These are phyloP conservation scores for Cinnamomum chago DNA, from an alignment of 164 flowering plant genomes.

Conservation along the genomic window DNA sequence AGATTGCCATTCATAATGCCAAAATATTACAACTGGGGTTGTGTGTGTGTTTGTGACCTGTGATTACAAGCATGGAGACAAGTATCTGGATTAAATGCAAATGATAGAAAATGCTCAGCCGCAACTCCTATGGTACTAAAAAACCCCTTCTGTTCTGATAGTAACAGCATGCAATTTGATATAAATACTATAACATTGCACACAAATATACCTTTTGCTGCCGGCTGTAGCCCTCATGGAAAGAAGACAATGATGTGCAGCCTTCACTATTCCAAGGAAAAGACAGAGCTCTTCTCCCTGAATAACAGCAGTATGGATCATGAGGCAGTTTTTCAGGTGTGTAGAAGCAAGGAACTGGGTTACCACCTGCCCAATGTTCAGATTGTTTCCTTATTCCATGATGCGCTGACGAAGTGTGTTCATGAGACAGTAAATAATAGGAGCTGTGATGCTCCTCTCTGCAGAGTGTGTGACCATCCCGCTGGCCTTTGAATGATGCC, in stretches of 20 bases:
- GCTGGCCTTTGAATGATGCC: slow-evolving; percentile 22
- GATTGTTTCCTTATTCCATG: slow-evolving; percentile 24
- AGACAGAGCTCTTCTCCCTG: slow-evolving; percentile 24
- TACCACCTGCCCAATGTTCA: slow-evolving; percentile 30
- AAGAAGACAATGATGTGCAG: slow-evolving; percentile 19
- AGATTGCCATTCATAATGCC: too few relatives aligned
- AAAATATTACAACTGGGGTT: too few relatives aligned
- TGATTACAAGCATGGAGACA: too few relatives aligned
- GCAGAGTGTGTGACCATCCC: slow-evolving; percentile 39
- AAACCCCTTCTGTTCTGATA: too few relatives aligned
- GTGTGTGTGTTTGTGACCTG: too few relatives aligned
- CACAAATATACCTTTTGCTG: slow-evolving; percentile 33
- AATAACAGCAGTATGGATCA: slow-evolving; percentile 22
- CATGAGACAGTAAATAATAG: slow-evolving; percentile 43
- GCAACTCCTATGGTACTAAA: too few relatives aligned
- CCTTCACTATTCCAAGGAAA: slow-evolving; percentile 21
- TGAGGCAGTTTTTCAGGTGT: slow-evolving; percentile 23
- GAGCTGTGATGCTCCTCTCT: slow-evolving; percentile 62
- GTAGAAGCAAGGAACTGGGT: slow-evolving; percentile 22
- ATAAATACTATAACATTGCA: neutral
- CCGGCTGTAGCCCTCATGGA: slow-evolving; percentile 22
- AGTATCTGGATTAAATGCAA: too few relatives aligned
- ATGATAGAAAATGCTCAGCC: too few relatives aligned
- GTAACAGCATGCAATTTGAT: neutral
- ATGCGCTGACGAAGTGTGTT: slow-evolving; percentile 40